These are phyloP conservation scores for Cyclotella choctawhatcheeana DNA, from an alignment of 108 stramenopile genomes.

Conservation along the genomic window DNA sequence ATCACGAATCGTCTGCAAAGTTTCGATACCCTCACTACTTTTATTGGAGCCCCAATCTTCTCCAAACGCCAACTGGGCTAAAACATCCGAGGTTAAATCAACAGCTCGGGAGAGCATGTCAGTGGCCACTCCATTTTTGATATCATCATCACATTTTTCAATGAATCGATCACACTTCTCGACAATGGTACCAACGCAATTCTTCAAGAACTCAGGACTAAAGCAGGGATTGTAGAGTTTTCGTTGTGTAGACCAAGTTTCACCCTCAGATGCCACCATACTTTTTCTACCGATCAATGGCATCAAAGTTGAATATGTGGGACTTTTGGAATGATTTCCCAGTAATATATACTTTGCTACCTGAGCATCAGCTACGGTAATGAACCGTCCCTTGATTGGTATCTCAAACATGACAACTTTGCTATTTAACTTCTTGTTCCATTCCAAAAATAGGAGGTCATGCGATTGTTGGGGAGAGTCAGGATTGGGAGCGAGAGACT, in stretches of 20 bases:
- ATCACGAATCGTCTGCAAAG: constrained; percentile 30
- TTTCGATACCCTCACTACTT: constrained; percentile 8
- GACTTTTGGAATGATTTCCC: constrained; percentile 22
- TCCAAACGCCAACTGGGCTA: constrained; percentile 45
- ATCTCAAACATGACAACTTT: constrained; percentile 41
- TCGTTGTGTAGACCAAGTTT: constrained; percentile 34
- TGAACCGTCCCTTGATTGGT: constrained; percentile 32
- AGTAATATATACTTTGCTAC: constrained; percentile 30
- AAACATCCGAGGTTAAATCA: constrained; percentile 42
- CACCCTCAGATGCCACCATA: constrained; percentile 31
- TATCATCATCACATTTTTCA: constrained; percentile 26
- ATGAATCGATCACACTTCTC: constrained; percentile 45
- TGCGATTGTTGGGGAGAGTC: constrained; percentile 20
- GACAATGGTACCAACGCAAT: constrained; percentile 17
- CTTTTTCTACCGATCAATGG: constrained; percentile 33
- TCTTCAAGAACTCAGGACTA: constrained; percentile 29
- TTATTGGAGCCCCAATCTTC: constrained; percentile 42
- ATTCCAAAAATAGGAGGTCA: constrained; percentile 31
- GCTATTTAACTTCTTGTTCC: constrained; percentile 39
- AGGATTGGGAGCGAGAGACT: constrained; percentile 16
- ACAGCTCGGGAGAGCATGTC: constrained; percentile 28
- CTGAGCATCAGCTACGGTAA: constrained; percentile 33
- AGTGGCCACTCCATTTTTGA: constrained; percentile 13
- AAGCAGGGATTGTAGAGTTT: constrained; percentile 43
- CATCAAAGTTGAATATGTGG: constrained; percentile 14